Conservation (phyloP, 2,329 filamentous ascomycete species). For the Hirsutella minnesotensis region DNA sequence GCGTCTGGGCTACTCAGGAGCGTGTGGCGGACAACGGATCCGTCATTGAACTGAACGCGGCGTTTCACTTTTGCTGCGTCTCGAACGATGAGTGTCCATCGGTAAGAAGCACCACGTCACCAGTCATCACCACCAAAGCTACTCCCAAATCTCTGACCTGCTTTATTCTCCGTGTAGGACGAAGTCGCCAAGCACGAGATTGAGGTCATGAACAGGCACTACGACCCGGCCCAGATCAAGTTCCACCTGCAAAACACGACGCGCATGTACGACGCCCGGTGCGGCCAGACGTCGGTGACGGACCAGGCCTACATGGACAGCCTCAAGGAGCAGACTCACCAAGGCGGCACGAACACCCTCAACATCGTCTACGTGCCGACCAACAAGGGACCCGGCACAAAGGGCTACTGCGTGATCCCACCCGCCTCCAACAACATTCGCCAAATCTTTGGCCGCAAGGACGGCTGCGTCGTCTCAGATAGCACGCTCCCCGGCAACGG, state of each 20-base stretch:
- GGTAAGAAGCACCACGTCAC: no score
- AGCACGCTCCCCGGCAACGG: neutral
- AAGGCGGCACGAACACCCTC: neutral
- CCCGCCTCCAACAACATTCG: neutral
- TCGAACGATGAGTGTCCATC: no score
- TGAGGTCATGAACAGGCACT: neutral
- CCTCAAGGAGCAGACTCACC: neutral
- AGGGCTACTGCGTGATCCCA: neutral
- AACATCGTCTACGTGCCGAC: neutral
- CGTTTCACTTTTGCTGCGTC: no score
- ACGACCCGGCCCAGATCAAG: neutral
- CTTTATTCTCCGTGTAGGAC: no score
- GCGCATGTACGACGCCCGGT: neutral
- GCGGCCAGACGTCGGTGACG: neutral
- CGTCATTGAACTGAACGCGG: no score
- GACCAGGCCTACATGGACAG: neutral
- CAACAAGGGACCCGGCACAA: neutral
- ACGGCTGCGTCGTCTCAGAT: neutral
- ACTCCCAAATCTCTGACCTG: no score
- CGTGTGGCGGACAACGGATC: no score
- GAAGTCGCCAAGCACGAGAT: neutral
- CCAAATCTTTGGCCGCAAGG: neutral
- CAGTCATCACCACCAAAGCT: no score
- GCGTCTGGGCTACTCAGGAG: no score
- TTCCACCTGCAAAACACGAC: neutral